Evolutionary conservation across 1,284 basidiomycete species (phyloP).

Genomic region (Termitomyces sp.): DNA sequence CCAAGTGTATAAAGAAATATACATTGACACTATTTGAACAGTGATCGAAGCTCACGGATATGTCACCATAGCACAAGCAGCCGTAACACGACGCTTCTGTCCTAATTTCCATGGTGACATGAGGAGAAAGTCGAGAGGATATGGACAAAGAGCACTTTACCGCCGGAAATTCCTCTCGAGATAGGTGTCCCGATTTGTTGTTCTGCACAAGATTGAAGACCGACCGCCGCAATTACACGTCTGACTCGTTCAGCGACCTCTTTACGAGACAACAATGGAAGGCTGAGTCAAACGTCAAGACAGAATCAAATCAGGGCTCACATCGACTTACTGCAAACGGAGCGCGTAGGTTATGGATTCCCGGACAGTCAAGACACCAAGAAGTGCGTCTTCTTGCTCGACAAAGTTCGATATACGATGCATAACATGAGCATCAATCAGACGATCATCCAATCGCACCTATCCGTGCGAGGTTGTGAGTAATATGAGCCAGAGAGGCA

Average conservation of each 20-base stretch:
- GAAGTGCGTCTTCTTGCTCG: slow-evolving; percentile 57
- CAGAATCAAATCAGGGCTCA: not conserved
- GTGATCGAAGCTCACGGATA: slow-evolving; percentile 34
- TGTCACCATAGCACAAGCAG: slow-evolving; percentile 61
- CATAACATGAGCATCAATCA: slow-evolving; percentile 24
- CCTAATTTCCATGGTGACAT: slow-evolving; percentile 26
- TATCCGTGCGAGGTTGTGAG: slow-evolving; percentile 10
- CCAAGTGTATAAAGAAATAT: not conserved
- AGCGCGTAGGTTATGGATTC: slow-evolving; percentile 62
- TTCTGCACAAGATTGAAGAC: slow-evolving; percentile 50
- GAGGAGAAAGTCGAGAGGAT: not conserved
- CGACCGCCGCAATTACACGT: slow-evolving; percentile 52
- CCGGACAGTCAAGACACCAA: slow-evolving; percentile 57
- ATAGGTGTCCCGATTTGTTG: slow-evolving; percentile 55
- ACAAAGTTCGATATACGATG: slow-evolving; percentile 45
- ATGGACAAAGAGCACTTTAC: slow-evolving; percentile 13
- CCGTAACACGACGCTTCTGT: slow-evolving; percentile 61
- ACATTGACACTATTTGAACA: not conserved
- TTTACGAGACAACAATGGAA: slow-evolving; percentile 37
- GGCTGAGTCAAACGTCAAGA: slow-evolving; percentile 24
- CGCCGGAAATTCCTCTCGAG: slow-evolving; percentile 56
- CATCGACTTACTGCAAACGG: slow-evolving; percentile 38
- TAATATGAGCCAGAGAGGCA: not conserved
- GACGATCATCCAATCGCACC: slow-evolving; percentile 28
- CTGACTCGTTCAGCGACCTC: slow-evolving; percentile 46